Conservation (phyloP, 2,329 filamentous ascomycete species). For the Aspergillus cejpii region DNA sequence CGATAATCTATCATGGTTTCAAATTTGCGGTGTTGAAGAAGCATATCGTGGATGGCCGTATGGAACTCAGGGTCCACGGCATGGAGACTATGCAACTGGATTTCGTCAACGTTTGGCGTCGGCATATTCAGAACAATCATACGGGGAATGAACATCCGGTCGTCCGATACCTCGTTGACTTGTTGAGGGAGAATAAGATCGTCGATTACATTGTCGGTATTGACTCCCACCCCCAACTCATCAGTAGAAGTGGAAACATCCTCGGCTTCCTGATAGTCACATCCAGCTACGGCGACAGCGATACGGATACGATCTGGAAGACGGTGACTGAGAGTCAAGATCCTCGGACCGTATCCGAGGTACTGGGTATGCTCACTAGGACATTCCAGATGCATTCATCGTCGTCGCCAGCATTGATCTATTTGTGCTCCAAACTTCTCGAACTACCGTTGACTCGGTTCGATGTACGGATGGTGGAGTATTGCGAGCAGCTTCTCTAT, state of each 20-base stretch:
- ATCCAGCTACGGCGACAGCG: slow-evolving; percentile 60
- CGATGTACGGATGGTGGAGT: slow-evolving; percentile 54
- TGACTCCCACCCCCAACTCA: slow-evolving; percentile 87
- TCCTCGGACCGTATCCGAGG: slow-evolving; percentile 72
- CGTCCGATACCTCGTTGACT: slow-evolving; percentile 61
- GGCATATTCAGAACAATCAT: slow-evolving; percentile 44
- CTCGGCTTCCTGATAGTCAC: slow-evolving; percentile 81
- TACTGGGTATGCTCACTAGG: slow-evolving; percentile 58
- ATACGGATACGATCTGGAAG: slow-evolving; percentile 78
- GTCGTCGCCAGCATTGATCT: slow-evolving; percentile 46
- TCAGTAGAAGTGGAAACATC: slow-evolving; percentile 72
- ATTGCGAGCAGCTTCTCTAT: slow-evolving; percentile 54
- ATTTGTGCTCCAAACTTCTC: slow-evolving; percentile 65
- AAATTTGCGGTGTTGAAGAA: slow-evolving; percentile 62
- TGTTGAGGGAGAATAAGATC: slow-evolving; percentile 63
- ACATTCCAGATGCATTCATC: slow-evolving; percentile 44
- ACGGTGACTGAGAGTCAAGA: slow-evolving; percentile 76
- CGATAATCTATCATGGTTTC: slow-evolving; percentile 51
- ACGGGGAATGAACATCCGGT: slow-evolving; percentile 47
- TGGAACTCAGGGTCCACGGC: slow-evolving; percentile 79
- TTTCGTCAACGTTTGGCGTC: slow-evolving; percentile 61
- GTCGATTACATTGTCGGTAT: slow-evolving; percentile 83
- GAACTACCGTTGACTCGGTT: slow-evolving; percentile 58
- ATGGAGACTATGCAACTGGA: slow-evolving; percentile 66
- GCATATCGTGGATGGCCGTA: slow-evolving; percentile 74